These are phyloP conservation scores for Lactarius indigo DNA, from an alignment of 768 basidiomycete species.

Conservation along the genomic window DNA sequence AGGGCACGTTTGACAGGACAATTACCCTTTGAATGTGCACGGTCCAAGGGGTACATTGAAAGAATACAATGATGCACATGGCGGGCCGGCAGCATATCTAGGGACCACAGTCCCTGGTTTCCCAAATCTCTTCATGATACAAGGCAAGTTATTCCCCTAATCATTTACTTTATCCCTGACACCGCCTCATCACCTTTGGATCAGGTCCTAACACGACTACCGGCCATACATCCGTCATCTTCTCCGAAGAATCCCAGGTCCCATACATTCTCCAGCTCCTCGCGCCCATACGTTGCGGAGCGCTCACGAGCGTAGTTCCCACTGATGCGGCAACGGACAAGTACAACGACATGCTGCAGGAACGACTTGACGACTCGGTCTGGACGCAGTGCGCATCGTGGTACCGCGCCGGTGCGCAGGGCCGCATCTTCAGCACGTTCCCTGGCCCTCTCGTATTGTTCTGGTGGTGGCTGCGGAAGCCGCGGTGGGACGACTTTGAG, in stretches of 20 bases:
- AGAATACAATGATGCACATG: slow-evolving; percentile 46
- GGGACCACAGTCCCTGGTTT: slow-evolving; percentile 33
- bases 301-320: slow-evolving; percentile 15
- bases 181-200: background rate
- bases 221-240: slow-evolving; percentile 55
- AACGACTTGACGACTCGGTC: slow-evolving; percentile 9
- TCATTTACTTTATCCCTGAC: background rate
- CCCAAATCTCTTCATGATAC: slow-evolving; percentile 24
- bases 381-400: slow-evolving; percentile 23
- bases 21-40: slow-evolving; percentile 13
- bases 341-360: slow-evolving; percentile 19
- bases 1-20: slow-evolving; percentile 2
- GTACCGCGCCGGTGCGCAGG: slow-evolving; percentile 17
- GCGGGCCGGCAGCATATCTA: slow-evolving; percentile 51
- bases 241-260: slow-evolving; percentile 35
- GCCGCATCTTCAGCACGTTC: slow-evolving; percentile 13
- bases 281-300: slow-evolving; percentile 7
- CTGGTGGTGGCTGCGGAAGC: slow-evolving; percentile 20
- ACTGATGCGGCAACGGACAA: slow-evolving; percentile 18
- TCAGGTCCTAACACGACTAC: slow-evolving; percentile 48
- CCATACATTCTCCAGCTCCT: slow-evolving; percentile 10
- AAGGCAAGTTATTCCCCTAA: background rate
- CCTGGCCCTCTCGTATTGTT: slow-evolving; percentile 19
- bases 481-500: slow-evolving; percentile 17
- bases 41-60: slow-evolving; percentile 35